Conservation (phyloP, 129 eudicot species). For the Apium graveolens region DNA sequence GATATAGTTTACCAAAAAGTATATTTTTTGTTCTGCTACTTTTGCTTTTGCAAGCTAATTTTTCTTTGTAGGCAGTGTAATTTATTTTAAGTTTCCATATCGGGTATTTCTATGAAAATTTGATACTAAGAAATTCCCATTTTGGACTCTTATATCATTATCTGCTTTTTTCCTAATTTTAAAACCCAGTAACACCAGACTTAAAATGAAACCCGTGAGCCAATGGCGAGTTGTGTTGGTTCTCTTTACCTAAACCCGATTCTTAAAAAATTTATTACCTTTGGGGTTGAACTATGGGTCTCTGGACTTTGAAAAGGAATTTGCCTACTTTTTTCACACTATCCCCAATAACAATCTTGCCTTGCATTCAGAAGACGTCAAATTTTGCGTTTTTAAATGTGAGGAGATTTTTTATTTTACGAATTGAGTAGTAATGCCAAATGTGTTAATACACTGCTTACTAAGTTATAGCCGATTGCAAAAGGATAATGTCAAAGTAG, state of each 20-base stretch:
- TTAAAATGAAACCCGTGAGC: too few species aligned
- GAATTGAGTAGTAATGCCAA: background rate
- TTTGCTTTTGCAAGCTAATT: background rate
- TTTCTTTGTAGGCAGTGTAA: background rate
- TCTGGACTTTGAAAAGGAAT: too few species aligned
- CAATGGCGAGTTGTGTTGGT: too few species aligned
- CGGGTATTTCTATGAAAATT: background rate
- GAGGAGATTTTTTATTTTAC: background rate
- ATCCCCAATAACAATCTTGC: background rate
- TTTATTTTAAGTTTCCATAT: background rate
- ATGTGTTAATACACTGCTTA: background rate
- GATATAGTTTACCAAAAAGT: background rate
- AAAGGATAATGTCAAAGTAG: background rate
- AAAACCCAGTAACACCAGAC: too few species aligned
- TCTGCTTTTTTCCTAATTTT: too few species aligned
- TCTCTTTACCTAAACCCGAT: too few species aligned
- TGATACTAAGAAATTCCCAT: too few species aligned
- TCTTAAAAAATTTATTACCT: too few species aligned
- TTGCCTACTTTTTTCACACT: background rate
- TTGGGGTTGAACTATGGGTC: too few species aligned
- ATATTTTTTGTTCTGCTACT: background rate
- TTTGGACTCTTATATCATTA: too few species aligned
- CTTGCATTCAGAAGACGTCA: background rate
- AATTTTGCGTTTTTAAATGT: background rate
- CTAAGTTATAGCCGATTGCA: background rate